Percentiles rank a stretch among this genome's conserved stretches.
Evolutionary conservation across 2,329 filamentous ascomycete species (phyloP).

Genomic region (Leptographium galeiforme): DNA sequence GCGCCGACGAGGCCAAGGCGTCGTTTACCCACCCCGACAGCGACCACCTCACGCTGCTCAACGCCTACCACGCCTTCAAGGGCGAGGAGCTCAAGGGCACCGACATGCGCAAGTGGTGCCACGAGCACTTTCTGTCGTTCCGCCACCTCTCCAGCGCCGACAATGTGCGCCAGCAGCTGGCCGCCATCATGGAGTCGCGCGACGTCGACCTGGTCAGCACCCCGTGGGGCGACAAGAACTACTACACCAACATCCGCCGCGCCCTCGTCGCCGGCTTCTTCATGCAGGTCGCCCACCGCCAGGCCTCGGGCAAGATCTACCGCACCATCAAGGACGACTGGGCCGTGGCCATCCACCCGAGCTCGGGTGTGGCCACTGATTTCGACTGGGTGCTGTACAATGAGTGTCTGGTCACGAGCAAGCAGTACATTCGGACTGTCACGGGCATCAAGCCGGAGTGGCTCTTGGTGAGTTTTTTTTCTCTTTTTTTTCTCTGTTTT

Average conservation of each 20-base stretch:
- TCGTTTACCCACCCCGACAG: constrained; percentile 87
- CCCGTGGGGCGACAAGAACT: constrained; percentile 86
- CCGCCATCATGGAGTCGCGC: constrained; percentile 92
- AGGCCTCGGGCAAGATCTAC: constrained; percentile 79
- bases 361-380: constrained; percentile 75
- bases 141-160: constrained; percentile 85
- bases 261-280: constrained; percentile 93
- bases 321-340: constrained; percentile 95
- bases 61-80: constrained; percentile 97
- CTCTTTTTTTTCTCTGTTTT: constrained; percentile 1
- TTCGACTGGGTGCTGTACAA: constrained; percentile 98
- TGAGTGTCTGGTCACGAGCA: constrained; percentile 93
- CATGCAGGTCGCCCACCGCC: constrained; percentile 97
- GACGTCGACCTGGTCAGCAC: constrained; percentile 79
- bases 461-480: constrained; percentile 54
- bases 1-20: constrained; percentile 94
- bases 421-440: constrained; percentile 94
- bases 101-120: constrained; percentile 83
- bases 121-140: constrained; percentile 87
- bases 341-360: constrained; percentile 82
- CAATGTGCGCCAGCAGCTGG: constrained; percentile 82
- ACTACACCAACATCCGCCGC: constrained; percentile 93
- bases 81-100: constrained; percentile 46
- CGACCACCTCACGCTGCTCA: constrained; percentile 90
- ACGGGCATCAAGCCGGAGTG: constrained; percentile 88